Percentiles rank a stretch among this genome's conserved stretches.
These are phyloP conservation scores for Candida odintsovae DNA, from an alignment of 805 yeast species.

Conservation along the genomic window DNA sequence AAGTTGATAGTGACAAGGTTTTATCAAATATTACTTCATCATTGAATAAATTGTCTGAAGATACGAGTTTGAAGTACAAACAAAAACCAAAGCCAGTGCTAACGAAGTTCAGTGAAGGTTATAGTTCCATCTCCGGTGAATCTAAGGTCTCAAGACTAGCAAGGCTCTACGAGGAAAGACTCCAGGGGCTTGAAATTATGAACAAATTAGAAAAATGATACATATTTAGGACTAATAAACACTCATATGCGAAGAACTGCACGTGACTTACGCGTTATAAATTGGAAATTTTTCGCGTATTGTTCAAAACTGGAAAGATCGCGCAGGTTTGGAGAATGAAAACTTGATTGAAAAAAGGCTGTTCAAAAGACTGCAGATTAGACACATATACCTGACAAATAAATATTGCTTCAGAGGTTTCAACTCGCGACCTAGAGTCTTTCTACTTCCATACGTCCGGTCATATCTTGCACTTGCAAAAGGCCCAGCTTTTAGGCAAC, in stretches of 20 bases:
- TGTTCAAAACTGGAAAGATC: not conserved
- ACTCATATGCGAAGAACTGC: not conserved
- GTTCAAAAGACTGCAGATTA: too few species aligned
- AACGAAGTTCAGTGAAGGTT: slow-evolving; percentile 23
- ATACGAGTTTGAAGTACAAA: slow-evolving; percentile 1
- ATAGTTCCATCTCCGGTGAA: slow-evolving; percentile 30
- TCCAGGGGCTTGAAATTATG: slow-evolving; percentile 32
- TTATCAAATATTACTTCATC: slow-evolving; percentile 20
- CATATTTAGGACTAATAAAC: not conserved
- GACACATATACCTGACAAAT: too few species aligned
- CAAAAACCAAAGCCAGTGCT: slow-evolving; percentile 9
- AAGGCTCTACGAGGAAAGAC: slow-evolving; percentile 55
- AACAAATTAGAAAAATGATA: slow-evolving; percentile 23
- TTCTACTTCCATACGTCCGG: too few species aligned
- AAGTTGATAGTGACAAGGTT: slow-evolving; percentile 3
- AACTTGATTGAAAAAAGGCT: too few species aligned
- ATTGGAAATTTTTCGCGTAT: not conserved
- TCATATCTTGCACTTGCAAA: too few species aligned
- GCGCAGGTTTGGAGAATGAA: not conserved
- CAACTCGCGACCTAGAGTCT: too few species aligned
- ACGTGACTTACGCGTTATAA: not conserved
- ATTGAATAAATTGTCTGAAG: slow-evolving; percentile 15
- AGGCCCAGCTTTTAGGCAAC: too few species aligned
- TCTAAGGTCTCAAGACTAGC: slow-evolving; percentile 60
- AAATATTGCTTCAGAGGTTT: too few species aligned